Base-by-base conservation (phyloP, 2,329 filamentous ascomycete genomes). In the Diaporthe humulicola region DNA sequence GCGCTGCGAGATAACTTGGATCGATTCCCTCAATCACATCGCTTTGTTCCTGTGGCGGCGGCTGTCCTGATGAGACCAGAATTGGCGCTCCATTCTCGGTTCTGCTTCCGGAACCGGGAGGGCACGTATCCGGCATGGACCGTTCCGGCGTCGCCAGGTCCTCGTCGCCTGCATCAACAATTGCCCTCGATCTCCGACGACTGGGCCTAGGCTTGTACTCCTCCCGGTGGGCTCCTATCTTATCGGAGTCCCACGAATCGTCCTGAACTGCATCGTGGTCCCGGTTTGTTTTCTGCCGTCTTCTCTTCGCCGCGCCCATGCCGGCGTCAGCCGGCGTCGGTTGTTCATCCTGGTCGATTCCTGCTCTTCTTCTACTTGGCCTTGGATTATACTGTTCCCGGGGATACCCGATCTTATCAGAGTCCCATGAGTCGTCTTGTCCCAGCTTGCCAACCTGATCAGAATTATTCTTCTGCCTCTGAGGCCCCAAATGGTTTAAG, bases 121-220 rank as follows among this genome's bases (percentile, higher is more conserved):
- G 71, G 25, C 70, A 75, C n/a, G 74, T 75, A 57, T 73, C 75
- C n/a, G 75, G 75, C 69, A 75, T 72, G 19, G 74, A 70, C 45
- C 25, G 67, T 38, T 57, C 30, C 17, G 33, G 54, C 8, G 25
- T 12, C 42, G 28, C 40, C n/a, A 50, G 10, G 28, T 61, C 61
- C 40, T 69, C 61, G 38, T 70, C 74, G 42, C 36, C 45, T 70
- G 38, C 28, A 50, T 38, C 33, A 17, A 69, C 45, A 15, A 57
- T 40, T 25, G 40, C 67, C 58, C 54, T 71, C 17, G 75, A 71
- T 28, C 67, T 70, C 45, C 75, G 73, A 50, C 60, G 71, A 30
- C 60, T 76, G 22, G 60, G 70, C 48, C 73, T 56, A 30, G 74
- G 70, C 19, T 58, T 72, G 66, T 73, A 60, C 4, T 33, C 48